Conservation (phyloP, 768 basidiomycete species). For the Kwoniella sp. region DNA sequence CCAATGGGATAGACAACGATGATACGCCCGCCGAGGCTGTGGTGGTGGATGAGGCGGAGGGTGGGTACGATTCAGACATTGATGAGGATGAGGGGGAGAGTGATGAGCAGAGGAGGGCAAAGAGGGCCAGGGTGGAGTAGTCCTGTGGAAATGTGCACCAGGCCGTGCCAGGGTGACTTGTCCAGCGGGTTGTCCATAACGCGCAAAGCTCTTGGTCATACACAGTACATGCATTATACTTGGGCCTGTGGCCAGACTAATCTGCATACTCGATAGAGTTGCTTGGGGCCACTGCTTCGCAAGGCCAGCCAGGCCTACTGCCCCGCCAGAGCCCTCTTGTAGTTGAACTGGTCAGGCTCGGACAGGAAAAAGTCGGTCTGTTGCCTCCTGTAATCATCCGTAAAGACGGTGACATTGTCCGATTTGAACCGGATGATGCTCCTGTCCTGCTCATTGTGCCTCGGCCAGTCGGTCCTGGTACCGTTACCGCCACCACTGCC, state of each 20-base stretch:
- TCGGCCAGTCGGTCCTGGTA: conserved; percentile 6
- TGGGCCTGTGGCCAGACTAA: too few species aligned
- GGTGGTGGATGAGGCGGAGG: conserved; percentile 1
- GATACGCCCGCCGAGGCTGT: conserved; percentile 2
- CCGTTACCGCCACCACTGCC: background rate
- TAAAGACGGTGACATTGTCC: conserved; percentile 34
- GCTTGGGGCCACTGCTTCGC: too few species aligned
- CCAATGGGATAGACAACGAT: background rate
- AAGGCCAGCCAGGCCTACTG: too few species aligned
- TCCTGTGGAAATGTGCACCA: too few species aligned
- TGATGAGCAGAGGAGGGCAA: conserved; percentile 6
- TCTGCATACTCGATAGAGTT: too few species aligned
- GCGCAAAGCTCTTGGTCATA: too few species aligned
- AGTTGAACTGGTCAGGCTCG: conserved; percentile 31
- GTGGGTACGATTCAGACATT: background rate
- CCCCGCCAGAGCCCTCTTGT: conserved; percentile 4
- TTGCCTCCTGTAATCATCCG: conserved; percentile 33
- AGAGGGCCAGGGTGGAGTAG: conserved; percentile 1
- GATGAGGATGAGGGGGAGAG: conserved; percentile 6
- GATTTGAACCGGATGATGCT: conserved; percentile 31
- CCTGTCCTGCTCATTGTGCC: conserved; percentile 1
- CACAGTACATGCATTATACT: too few species aligned
- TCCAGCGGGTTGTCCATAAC: too few species aligned
- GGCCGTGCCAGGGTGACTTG: too few species aligned
- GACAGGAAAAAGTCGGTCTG: conserved; percentile 38